These are phyloP conservation scores for Suillus bovinus DNA, from an alignment of 768 basidiomycete species.

Conservation along the genomic window DNA sequence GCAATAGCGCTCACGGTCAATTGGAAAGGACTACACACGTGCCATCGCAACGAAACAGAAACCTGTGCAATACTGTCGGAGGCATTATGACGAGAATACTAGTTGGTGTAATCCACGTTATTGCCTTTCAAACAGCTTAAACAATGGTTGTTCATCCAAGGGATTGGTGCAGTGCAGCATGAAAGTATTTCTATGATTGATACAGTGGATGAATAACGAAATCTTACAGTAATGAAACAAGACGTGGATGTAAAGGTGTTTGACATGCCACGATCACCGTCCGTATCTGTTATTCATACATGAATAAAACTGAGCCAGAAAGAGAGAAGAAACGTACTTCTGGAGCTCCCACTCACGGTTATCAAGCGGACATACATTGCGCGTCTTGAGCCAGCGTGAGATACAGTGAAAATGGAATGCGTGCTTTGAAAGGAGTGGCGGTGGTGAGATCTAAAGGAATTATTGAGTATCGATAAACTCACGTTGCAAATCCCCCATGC, in stretches of 20 bases:
- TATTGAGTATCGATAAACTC: not conserved
- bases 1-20: no score
- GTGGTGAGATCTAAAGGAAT: not conserved
- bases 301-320: not conserved
- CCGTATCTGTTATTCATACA: not conserved
- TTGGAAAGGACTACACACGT: not conserved
- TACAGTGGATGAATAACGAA: slow-evolving; percentile 2
- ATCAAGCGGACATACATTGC: slow-evolving; percentile 92
- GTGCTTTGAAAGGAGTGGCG: slow-evolving; percentile 53
- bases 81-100: not conserved
- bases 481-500: slow-evolving; percentile 99
- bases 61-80: not conserved
- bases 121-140: not conserved
- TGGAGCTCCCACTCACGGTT: slow-evolving; percentile 98
- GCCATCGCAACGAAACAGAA: not conserved
- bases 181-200: not conserved
- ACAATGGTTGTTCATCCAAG: not conserved
- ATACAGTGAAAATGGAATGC: slow-evolving; percentile 99
- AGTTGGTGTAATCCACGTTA: not conserved
- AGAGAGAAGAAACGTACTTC: slow-evolving; percentile 60
- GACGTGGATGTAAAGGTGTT: not conserved
- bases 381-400: slow-evolving; percentile 97
- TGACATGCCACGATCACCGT: not conserved
- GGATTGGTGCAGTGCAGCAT: not conserved
- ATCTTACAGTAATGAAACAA: not conserved